phyloP scores from a whole-genome alignment of 106 monocot species.

The Apostasia ramifera region DNA sequence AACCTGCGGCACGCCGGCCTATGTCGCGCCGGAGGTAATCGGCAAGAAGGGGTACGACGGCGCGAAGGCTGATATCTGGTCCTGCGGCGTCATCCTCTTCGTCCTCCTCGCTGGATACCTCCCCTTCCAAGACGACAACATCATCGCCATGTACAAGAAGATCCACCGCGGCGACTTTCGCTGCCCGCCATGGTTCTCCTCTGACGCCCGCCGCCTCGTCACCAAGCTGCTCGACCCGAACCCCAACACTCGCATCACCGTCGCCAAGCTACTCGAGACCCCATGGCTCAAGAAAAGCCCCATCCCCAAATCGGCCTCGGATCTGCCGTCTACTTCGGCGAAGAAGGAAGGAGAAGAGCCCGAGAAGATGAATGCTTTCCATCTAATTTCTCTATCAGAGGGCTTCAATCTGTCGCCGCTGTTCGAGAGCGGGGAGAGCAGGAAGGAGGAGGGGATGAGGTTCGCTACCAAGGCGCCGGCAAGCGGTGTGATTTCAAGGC shows the following conservation, averaged over 20 bases:
- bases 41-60: conserved; percentile 67
- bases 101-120: conserved; percentile 62
- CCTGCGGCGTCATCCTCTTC: conserved; percentile 71
- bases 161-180: conserved; percentile 57
- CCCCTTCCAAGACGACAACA: conserved; percentile 55
- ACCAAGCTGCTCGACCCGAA: conserved; percentile 59
- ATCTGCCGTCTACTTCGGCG: neutral
- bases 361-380: conserved; percentile 61
- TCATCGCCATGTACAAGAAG: conserved; percentile 63
- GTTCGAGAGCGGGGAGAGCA: conserved; percentile 22
- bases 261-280: conserved; percentile 39
- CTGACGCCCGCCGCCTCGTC: conserved; percentile 53
- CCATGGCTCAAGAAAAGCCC: conserved; percentile 47
- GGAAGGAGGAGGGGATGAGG: conserved; percentile 35
- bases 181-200: conserved; percentile 72
- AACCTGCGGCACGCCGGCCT: conserved; percentile 67
- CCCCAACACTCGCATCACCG: conserved; percentile 48
- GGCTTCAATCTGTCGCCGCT: conserved; percentile 65
- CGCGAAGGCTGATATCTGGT: conserved; percentile 63
- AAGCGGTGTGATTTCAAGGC: conserved; percentile 36
- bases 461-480: conserved; percentile 56
- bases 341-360: conserved; percentile 27
- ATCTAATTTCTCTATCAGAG: conserved; percentile 65
- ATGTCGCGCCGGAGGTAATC: conserved; percentile 62
- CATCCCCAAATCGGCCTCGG: neutral